These are phyloP conservation scores for Colletotrichum cereale DNA, from an alignment of 2,329 filamentous ascomycete genomes.

Conservation along the genomic window DNA sequence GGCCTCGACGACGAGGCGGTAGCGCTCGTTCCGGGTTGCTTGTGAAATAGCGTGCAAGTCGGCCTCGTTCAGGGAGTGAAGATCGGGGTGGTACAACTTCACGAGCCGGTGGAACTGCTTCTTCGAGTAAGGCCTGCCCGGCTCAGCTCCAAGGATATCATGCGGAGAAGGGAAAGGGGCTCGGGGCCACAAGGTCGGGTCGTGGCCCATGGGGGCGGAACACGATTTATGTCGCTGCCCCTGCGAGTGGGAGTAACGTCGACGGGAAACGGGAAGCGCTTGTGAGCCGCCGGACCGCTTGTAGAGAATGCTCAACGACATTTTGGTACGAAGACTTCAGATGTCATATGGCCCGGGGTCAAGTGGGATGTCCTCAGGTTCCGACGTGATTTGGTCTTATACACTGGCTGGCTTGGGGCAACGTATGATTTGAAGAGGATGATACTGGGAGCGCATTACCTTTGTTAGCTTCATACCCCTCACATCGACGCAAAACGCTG, in stretches of 20 bases:
- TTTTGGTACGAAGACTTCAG: neutral
- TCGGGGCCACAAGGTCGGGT: slow-evolving; percentile 32
- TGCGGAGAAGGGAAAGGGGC: slow-evolving; percentile 37
- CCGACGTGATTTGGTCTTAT: neutral
- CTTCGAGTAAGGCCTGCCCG: slow-evolving; percentile 38
- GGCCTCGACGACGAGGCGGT: slow-evolving; percentile 40
- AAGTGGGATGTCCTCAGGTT: neutral
- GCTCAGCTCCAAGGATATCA: slow-evolving; percentile 33
- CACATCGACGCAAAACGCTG: neutral
- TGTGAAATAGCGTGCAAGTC: neutral
- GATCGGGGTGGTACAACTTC: slow-evolving; percentile 43
- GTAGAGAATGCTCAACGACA: neutral
- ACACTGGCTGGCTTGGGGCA: neutral
- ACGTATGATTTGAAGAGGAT: neutral
- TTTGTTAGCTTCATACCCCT: neutral
- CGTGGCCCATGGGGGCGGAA: neutral
- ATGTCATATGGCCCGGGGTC: neutral
- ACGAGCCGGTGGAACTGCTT: slow-evolving; percentile 39
- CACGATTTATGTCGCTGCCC: neutral
- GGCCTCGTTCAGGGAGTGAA: slow-evolving; percentile 4
- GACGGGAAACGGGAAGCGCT: slow-evolving; percentile 1
- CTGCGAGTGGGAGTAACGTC: slow-evolving; percentile 4
- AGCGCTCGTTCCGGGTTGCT: slow-evolving; percentile 31
- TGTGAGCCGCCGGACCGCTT: slow-evolving; percentile 6
- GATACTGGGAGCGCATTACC: fast-evolving